These are phyloP conservation scores for Chondrostereum purpureum DNA, from an alignment of 1,284 basidiomycete genomes.

Conservation along the genomic window DNA sequence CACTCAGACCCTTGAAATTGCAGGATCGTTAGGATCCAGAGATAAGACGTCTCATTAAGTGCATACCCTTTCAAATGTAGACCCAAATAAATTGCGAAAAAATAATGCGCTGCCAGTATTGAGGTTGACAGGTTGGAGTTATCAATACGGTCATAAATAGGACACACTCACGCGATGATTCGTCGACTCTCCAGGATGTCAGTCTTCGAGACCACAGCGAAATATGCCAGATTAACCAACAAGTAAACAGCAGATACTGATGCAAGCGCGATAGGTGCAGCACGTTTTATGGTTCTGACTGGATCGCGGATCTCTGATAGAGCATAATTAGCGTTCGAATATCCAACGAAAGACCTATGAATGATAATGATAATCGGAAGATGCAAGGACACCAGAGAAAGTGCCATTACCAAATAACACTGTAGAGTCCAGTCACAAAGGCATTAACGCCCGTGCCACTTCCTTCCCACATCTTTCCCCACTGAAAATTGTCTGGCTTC, in stretches of 20 bases:
- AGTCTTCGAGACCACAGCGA: constrained; percentile 57
- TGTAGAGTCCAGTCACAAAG: constrained; percentile 57
- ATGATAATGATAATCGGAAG: too few relatives aligned
- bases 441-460: constrained; percentile 39
- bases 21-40: too few relatives aligned
- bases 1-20: constrained; percentile 42
- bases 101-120: constrained; percentile 45
- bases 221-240: constrained; percentile 62
- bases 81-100: constrained; percentile 63
- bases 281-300: constrained; percentile 57
- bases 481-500: constrained; percentile 43
- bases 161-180: constrained; percentile 49
- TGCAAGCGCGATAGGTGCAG: constrained; percentile 57
- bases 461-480: constrained; percentile 52
- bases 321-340: constrained; percentile 66
- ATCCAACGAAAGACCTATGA: constrained; percentile 62
- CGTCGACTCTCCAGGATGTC: constrained; percentile 58
- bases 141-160: background rate
- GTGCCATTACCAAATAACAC: constrained; percentile 50
- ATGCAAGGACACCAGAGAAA: background rate
- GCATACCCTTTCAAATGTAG: constrained; percentile 46
- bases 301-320: constrained; percentile 64
- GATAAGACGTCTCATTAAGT: too few relatives aligned
- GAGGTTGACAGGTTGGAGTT: constrained; percentile 3
- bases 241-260: constrained; percentile 51